These are phyloP conservation scores for Pseudopithomyces chartarum DNA, from an alignment of 2,329 filamentous ascomycete species.

Conservation along the genomic window DNA sequence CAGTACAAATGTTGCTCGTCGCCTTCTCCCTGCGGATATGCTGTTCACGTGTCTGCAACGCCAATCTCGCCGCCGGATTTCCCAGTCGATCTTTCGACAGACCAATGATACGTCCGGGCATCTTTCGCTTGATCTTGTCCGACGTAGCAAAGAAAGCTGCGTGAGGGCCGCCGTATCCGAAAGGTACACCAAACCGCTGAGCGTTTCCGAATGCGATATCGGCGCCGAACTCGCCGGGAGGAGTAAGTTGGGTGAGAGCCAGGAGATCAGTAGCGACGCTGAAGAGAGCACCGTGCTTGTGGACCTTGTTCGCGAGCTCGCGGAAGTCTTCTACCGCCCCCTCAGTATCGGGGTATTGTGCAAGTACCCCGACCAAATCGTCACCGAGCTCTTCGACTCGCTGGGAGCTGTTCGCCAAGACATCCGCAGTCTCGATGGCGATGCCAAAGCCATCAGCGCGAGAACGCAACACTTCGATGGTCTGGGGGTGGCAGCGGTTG, in stretches of 20 bases:
- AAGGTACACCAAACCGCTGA: conserved; percentile 87
- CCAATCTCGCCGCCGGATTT: conserved; percentile 78
- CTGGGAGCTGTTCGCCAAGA: conserved; percentile 67
- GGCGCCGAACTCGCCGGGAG: conserved; percentile 91
- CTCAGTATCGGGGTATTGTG: conserved; percentile 93
- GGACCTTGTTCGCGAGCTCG: conserved; percentile 74
- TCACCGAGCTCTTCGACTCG: conserved; percentile 75
- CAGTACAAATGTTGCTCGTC: conserved; percentile 96
- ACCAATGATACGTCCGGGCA: conserved; percentile 87
- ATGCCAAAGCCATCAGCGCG: conserved; percentile 93
- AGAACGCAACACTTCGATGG: conserved; percentile 79
- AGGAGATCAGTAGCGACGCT: conserved; percentile 89
- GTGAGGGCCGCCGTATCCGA: conserved; percentile 93
- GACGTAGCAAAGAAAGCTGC: conserved; percentile 93
- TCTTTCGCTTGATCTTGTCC: conserved; percentile 92
- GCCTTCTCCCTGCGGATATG: conserved; percentile 96
- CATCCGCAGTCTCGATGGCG: conserved; percentile 73
- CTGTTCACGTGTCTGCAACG: conserved; percentile 91
- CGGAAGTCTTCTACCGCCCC: conserved; percentile 80
- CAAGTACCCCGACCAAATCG: conserved; percentile 84
- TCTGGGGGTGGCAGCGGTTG: conserved; percentile 81
- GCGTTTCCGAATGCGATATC: conserved; percentile 94
- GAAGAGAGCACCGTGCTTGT: conserved; percentile 77
- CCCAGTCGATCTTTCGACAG: conserved; percentile 90
- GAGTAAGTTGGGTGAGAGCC: conserved; percentile 83